These are phyloP conservation scores for Debaryomyces sp. DNA, from an alignment of 1,139 yeast genomes.

Conservation along the genomic window DNA sequence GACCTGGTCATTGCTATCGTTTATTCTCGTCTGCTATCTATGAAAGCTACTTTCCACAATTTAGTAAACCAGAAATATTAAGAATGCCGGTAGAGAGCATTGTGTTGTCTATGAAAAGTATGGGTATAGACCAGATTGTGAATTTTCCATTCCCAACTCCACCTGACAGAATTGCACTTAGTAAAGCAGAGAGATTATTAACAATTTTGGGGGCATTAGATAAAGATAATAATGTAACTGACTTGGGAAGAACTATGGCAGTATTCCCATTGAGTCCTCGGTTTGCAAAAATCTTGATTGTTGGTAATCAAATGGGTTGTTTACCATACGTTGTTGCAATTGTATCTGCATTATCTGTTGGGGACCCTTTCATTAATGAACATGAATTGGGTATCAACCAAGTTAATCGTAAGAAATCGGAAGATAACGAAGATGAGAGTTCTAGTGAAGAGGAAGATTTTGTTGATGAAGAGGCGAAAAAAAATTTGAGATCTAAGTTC, in stretches of 20 bases:
- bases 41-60: slow-evolving; percentile 82
- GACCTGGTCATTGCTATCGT: slow-evolving; percentile 97
- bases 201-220: slow-evolving; percentile 81
- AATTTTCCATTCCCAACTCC: slow-evolving; percentile 98
- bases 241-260: slow-evolving; percentile 83
- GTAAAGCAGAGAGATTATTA: slow-evolving; percentile 68
- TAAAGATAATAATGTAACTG: slow-evolving; percentile 57
- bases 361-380: slow-evolving; percentile 83
- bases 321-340: slow-evolving; percentile 85
- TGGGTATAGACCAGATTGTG: slow-evolving; percentile 89
- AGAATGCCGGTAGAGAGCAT: slow-evolving; percentile 97
- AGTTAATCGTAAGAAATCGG: slow-evolving; percentile 20
- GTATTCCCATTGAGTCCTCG: slow-evolving; percentile 93
- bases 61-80: slow-evolving; percentile 85
- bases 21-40: slow-evolving; percentile 93
- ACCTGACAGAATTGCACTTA: slow-evolving; percentile 66
- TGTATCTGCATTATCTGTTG: slow-evolving; percentile 91
- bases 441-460: slow-evolving; percentile 35
- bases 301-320: slow-evolving; percentile 87
- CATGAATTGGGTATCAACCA: slow-evolving; percentile 63
- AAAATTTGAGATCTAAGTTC: slow-evolving; percentile 51
- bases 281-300: slow-evolving; percentile 83
- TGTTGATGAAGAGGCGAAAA: slow-evolving; percentile 39
- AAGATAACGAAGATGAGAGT: slow-evolving; percentile 21
- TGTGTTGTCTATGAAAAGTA: slow-evolving; percentile 90